Base-by-base conservation (phyloP, 2,329 filamentous ascomycete species). In the Sarocladium oryzae region DNA sequence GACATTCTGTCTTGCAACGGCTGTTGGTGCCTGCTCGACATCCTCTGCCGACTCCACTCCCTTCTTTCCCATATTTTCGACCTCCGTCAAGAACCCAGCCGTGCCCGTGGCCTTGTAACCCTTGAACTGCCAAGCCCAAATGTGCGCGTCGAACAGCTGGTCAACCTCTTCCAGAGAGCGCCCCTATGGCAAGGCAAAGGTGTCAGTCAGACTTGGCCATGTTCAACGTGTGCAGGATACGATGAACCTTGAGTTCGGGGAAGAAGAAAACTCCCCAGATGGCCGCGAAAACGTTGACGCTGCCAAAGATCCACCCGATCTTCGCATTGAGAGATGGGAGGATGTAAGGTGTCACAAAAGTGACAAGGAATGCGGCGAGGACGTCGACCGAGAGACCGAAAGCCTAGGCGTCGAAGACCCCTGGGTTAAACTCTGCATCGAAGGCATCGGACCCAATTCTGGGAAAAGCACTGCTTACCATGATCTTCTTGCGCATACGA, bases 321-420 rank as follows among this genome's bases (percentile, higher is more conserved):
- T 48, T 52, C 26, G 33, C 38, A n/a, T 33, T 26, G 8, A 52
- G 40, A 6, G 33, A 33, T 9, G 50, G 50, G 16, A 46, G n/a
- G 20, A 52, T 8, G 40, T 52, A 52, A 2, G 50, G 50, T 18
- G 50, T 52, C n/a, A 48, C 38, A 21, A 52, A 52, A 3, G 53
- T 51, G 52, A 57, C 10, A 37, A 57, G 21, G 46, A 55, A 21
- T 45, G 52, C 37, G 41, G 51, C n/a, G 41, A 53, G 6, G 38
- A 46, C 52, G 33, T 50, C 53, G 23, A 51, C 24, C 11, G 32
- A 46, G 20, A 54, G 38, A 20, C 51, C 48, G 23, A 50, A 50
- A 35, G 48, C 48, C 48, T 50, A 18, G 18, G 16, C 18, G 9
- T 21, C 20, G 5, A 26, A 46, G 41, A 2, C 11, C 18, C 15